Base-by-base conservation (phyloP, 768 basidiomycete genomes). In the Lactifluus echinatus region DNA sequence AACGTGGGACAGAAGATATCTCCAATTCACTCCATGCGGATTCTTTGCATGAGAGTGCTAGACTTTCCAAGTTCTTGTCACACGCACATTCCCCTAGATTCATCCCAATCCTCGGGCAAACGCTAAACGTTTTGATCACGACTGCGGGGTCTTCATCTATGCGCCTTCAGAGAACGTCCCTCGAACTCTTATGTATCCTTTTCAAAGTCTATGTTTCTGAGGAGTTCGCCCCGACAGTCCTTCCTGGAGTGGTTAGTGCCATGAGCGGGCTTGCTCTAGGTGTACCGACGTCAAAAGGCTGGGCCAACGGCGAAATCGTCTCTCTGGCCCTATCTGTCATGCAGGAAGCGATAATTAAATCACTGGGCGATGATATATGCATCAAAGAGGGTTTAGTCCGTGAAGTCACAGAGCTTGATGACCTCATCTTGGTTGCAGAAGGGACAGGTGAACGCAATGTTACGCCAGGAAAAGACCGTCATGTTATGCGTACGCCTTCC, bases 211-310 rank as follows among this genome's bases (percentile, higher is more conserved):
- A 79, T 63, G 70, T 79, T 1, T 74, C 79, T 4, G 66, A 76
- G 8, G 80, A 82, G 62, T 76, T 83, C 59, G 59, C 71, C 21
- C 85, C 85, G 8, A 82, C 87, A 12, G 75, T 97, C 26, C 73
- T 97, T 28, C 94, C 94, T 1, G 94, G 94, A 1, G 78, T 87
- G 31, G 78, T 91, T 58, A 93, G 90, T 64, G 70, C 77, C 17
- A 85, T 87, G 80, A 79, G 79, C 28, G 90, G 85, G 65, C 69
- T 91, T 14, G 78, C 85, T 5, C 74, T 88, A 1, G 86, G 81
- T 10, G 68, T 71, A 17, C 70, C 75, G 4, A 69, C 74, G 26
- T 71, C 68, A 28, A 86, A 81, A 66, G 81, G 81, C 23, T 91
- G 87, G 84, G 79, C 84, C 8, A 84, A 81, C 59, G 87, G 89